phyloP scores from a whole-genome alignment of 2,329 filamentous ascomycete genomes.

The Aspergillus bombycis region DNA sequence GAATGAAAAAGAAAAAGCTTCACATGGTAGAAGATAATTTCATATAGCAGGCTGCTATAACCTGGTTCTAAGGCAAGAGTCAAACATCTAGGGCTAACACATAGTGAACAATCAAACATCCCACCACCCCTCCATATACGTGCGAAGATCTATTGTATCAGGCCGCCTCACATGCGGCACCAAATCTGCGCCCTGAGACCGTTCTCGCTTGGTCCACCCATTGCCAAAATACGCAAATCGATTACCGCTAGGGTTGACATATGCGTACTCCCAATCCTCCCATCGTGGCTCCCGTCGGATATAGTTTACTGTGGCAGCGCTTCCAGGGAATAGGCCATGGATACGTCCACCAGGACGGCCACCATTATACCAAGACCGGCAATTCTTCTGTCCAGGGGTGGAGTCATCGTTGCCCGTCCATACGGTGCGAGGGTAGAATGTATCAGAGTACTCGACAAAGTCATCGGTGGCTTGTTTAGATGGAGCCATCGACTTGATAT shows the following conservation, averaged over 20 bases:
- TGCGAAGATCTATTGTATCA: constrained; percentile 61
- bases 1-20: not conserved
- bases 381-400: constrained; percentile 58
- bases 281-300: constrained; percentile 60
- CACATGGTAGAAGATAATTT: not conserved
- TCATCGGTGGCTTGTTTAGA: constrained; percentile 64
- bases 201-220: constrained; percentile 65
- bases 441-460: constrained; percentile 47
- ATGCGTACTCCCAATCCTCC: constrained; percentile 63
- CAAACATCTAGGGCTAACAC: not conserved
- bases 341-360: constrained; percentile 64
- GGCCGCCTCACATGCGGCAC: constrained; percentile 65
- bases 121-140: constrained; percentile 72
- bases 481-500: constrained; percentile 65
- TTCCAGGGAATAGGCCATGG: constrained; percentile 72
- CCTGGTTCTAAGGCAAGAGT: not conserved
- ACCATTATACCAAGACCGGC: constrained; percentile 74
- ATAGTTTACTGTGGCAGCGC: constrained; percentile 63
- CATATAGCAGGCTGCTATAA: too few relatives aligned
- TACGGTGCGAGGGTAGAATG: constrained; percentile 56
- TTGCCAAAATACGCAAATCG: constrained; percentile 64
- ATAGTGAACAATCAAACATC: constrained; percentile 37
- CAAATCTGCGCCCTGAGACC: constrained; percentile 59
- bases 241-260: constrained; percentile 49
- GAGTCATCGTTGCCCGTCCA: constrained; percentile 37